Evolutionary conservation across 1,284 basidiomycete species (phyloP), one percentile per base, ranked within the genome.

Genomic region (Cerioporus squamosus): DNA sequence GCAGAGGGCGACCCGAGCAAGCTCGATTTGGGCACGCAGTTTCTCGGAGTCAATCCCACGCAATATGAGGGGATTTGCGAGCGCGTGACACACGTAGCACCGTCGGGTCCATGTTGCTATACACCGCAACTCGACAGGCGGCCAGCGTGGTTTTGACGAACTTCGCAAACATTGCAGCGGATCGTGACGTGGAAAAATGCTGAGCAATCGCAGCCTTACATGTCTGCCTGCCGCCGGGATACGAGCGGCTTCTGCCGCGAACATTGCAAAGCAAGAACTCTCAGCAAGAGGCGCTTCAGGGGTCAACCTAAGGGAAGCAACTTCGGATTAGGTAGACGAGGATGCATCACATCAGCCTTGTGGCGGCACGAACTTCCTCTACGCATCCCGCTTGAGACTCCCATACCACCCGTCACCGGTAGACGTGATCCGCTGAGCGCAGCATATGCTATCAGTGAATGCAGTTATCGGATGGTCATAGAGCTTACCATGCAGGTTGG

Each of bases 401-500:
- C 57, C 59, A 58, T 44, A 22, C 46, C 20, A 47, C 60, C 64
- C 60, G 66, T 82, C 73, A 86, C 72, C 84, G 85, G 70, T 86
- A 86, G 55, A 86, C 81, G 70, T 86, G 85, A 66, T 86, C 84
- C 66, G 84, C 84, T 86, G 65, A 51, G 55, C 20, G 45, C 53
- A 50, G 8, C 48, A 53, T 22, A 51, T 23, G 46, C 33, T 53
- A 52, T 61, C 56, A 69, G 55, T 57, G 48, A 62, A 61, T 60
- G 59, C 53, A 55, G 57, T 57, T 40, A 59, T 57, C 52, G 53
- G 57, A 55, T 43, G 51, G 53, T 59, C 26, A 54, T 50, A 43
- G 26, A 77, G 33, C 86, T 67, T 70, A 91, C 91, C 82, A 71
- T 95, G 84, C 65, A 98, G 79, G 77, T 97, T 97, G 56, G 95